Base-by-base conservation (phyloP, 1,284 basidiomycete species). In the Vanrija humicola region DNA sequence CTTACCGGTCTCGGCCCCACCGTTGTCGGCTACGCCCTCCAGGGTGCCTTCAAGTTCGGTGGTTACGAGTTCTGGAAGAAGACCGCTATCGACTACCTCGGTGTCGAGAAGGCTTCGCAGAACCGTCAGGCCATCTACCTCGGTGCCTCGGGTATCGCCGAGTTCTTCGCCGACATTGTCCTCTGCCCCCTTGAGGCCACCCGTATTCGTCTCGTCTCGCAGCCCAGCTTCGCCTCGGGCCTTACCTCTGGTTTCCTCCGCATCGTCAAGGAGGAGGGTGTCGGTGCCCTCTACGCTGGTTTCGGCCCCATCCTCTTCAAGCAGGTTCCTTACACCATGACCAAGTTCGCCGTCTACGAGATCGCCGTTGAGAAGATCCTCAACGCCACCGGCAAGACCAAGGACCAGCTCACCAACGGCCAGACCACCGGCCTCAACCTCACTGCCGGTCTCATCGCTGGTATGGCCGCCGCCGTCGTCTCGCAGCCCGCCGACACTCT, bases 41-140 rank as follows among this genome's bases (percentile, higher is more conserved):
- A 98, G 80, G 95, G 93, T 72, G 85, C 92, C 81, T 89, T 93
- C 85, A 97, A 97, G 80, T 96, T 90, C 77, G 91, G 91, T 80
- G 88, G 76, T 62, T 95, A 96, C 78, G 92, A 95, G 79, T 78
- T 89, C 74, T 97, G 94, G 87, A 98, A 98, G 83, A 90, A 95
- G 77, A 67, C 79, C 62, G 89, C 92, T 81, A 87, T 87, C 80
- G 90, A 93, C 80, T 67, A 84, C 56, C 85, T 90, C 56, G 91
- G 91, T 64, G 81, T 92, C 69, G 92, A 97, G 77, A 79, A 81
- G n/a, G 81, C 91, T 16, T 77, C 83, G 54, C 84, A 88, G 70
- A 90, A 97, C 86, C 90, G 97, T 79, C 88, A 89, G 65, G 83
- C 83, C 57, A 92, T 98, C 79, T 98, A 95, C 88, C 86, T 96